phyloP scores from a whole-genome alignment of 2,329 filamentous ascomycete genomes.

The Pseudopyricularia cyperi region DNA sequence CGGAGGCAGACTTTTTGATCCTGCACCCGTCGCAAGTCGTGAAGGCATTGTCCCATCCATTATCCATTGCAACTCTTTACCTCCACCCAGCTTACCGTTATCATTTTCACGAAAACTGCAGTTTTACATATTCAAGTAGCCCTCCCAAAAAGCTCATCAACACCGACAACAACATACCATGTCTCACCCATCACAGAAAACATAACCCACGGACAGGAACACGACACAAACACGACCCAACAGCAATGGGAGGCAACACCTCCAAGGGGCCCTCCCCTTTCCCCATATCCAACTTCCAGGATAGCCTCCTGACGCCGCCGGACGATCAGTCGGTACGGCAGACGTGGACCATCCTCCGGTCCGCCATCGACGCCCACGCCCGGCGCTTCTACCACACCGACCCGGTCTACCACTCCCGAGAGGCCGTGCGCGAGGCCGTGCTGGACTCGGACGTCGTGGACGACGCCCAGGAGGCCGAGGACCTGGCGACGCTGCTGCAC shows the following conservation, averaged over 20 bases:
- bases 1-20: no score
- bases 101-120: no score
- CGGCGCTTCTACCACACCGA: constrained; percentile 3
- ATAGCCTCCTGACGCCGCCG: constrained; percentile 1
- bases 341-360: constrained; percentile 1
- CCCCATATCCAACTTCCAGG: constrained; percentile 3
- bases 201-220: background rate
- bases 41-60: no score
- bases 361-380: constrained; percentile 2
- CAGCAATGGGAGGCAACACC: constrained; percentile 1
- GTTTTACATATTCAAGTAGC: no score
- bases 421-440: background rate
- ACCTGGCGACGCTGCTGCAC: constrained; percentile 3
- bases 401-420: background rate
- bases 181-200: background rate
- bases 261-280: constrained; percentile 1
- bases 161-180: background rate
- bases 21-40: no score
- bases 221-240: background rate
- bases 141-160: background rate
- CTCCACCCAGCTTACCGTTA: no score
- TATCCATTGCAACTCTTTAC: no score
- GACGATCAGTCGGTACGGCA: constrained; percentile 1
- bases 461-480: constrained; percentile 1
- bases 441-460: background rate